Evolutionary conservation across 83 land plant species (phyloP).

Genomic region (Picea abies): DNA sequence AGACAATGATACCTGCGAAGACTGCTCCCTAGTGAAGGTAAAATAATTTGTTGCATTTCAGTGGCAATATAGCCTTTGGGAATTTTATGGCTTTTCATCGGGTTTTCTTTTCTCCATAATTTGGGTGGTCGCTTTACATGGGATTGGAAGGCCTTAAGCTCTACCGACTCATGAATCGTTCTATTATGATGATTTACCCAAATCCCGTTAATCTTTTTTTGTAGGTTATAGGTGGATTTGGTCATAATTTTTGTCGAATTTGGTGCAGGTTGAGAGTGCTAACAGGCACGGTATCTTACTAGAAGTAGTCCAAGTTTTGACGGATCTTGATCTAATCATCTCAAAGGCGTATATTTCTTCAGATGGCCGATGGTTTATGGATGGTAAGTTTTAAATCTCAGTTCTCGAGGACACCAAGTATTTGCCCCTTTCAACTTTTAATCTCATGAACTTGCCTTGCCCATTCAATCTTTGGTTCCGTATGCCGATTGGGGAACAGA

Average conservation of each 20-base stretch:
- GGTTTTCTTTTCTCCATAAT: conserved; percentile 1
- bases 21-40: conserved; percentile 91
- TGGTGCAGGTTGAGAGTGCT: conserved; percentile 64
- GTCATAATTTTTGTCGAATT: background rate
- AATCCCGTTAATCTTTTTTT: too few relatives aligned
- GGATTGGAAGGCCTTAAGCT: background rate
- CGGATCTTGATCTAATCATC: conserved; percentile 65
- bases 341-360: conserved; percentile 74
- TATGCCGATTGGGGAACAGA: background rate
- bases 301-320: conserved; percentile 75
- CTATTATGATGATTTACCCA: background rate
- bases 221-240: too few relatives aligned
- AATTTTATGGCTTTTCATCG: background rate
- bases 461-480: background rate
- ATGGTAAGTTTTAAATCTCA: conserved; percentile 40
- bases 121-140: background rate
- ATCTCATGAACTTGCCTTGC: background rate
- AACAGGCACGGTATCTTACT: conserved; percentile 63
- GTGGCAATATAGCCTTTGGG: background rate
- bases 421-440: background rate
- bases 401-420: too few relatives aligned
- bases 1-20: conserved; percentile 60
- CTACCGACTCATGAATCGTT: background rate
- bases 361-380: conserved; percentile 87
- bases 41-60: background rate